A percentile compares a stretch with the other conserved stretches of the same genome.
These are phyloP conservation scores for Digitaria exilis DNA, from an alignment of 202 grass and related monocot genomes.

Conservation along the genomic window DNA sequence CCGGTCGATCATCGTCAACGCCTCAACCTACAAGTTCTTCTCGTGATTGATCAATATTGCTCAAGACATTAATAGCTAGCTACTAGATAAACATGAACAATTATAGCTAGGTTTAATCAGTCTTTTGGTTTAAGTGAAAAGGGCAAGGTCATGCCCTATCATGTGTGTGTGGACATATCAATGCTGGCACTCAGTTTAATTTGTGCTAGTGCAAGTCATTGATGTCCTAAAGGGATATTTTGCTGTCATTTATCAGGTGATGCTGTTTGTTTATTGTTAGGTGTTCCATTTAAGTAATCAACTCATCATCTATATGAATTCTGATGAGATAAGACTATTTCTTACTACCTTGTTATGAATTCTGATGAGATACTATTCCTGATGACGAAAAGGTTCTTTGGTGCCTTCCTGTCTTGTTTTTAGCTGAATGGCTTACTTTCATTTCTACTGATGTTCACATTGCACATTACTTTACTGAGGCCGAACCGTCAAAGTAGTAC, in stretches of 20 bases:
- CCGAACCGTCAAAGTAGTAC: no score
- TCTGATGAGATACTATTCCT: no score
- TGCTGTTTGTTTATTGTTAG: background rate
- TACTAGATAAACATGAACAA: background rate
- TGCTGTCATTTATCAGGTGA: background rate
- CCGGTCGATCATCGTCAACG: conserved; percentile 32
- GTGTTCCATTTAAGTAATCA: background rate
- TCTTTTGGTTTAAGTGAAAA: background rate
- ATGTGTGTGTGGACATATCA: background rate
- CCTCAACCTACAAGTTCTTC: conserved; percentile 35
- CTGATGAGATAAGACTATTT: no score
- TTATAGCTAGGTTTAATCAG: background rate
- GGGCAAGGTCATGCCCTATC: background rate
- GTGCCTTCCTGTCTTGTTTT: no score
- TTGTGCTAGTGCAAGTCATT: background rate
- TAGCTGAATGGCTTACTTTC: no score
- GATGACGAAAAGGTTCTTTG: no score
- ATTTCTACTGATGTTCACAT: no score
- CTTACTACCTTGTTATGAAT: no score
- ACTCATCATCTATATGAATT: background rate
- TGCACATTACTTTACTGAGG: no score
- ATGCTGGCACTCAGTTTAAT: background rate
- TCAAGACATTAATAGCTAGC: background rate
- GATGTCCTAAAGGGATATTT: background rate
- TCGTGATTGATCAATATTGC: background rate